Percentiles rank a stretch among this genome's conserved stretches.
Evolutionary conservation across 2,329 filamentous ascomycete genomes (phyloP).

Genomic region (Calonectria henricotiae): DNA sequence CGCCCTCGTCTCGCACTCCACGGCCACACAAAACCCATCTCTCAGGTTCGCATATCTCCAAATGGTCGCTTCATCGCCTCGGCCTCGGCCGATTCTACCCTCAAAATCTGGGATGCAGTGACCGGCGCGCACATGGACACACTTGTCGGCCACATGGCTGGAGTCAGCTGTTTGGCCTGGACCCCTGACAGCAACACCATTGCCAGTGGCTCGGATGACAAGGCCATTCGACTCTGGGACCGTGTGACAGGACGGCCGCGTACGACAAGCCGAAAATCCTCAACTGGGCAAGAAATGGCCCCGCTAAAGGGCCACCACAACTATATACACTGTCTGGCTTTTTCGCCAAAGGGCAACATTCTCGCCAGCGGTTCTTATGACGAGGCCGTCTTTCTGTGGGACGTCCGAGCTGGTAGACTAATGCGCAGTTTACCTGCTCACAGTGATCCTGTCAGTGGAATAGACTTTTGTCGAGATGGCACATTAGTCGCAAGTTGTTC

Average conservation of each 20-base stretch:
- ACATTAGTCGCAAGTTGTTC: conserved; percentile 94
- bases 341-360: conserved; percentile 98
- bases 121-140: conserved; percentile 89
- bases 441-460: conserved; percentile 93
- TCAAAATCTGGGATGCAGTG: conserved; percentile 90
- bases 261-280: conserved; percentile 61
- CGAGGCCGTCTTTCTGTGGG: conserved; percentile 97
- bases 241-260: conserved; percentile 73
- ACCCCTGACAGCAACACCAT: conserved; percentile 89
- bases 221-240: conserved; percentile 95
- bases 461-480: conserved; percentile 94
- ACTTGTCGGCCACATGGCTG: conserved; percentile 93
- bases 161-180: conserved; percentile 95
- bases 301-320: conserved; percentile 91
- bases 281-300: conserved; percentile 62
- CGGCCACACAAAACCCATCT: conserved; percentile 85
- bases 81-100: conserved; percentile 88
- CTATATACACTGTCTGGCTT: conserved; percentile 94
- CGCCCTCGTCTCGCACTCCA: conserved; percentile 79
- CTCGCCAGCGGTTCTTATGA: conserved; percentile 96
- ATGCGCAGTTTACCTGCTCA: conserved; percentile 96
- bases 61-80: conserved; percentile 92
- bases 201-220: conserved; percentile 95
- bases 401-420: conserved; percentile 87
- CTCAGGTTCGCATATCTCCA: conserved; percentile 91